Evolutionary conservation across 495 filamentous ascomycete species (phyloP).

Genomic region (Neurospora sp.): DNA sequence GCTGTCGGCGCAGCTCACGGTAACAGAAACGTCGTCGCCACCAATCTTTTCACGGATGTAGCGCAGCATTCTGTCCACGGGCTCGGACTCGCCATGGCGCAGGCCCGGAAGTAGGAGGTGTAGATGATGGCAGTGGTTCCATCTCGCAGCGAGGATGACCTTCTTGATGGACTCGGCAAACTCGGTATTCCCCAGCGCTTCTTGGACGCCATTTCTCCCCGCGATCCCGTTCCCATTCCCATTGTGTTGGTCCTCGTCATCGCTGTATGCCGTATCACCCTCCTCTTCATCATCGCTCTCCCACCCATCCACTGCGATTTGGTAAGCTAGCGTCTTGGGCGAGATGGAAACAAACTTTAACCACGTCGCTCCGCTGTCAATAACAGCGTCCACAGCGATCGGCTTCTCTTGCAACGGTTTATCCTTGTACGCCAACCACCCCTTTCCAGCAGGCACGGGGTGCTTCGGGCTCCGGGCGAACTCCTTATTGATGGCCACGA

Average conservation of each 20-base stretch:
- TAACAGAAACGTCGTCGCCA: conserved; percentile 12
- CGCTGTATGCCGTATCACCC: not conserved
- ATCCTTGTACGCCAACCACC: conserved; percentile 19
- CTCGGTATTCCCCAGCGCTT: conserved; percentile 15
- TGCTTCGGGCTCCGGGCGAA: conserved; percentile 18
- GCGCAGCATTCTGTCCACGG: conserved; percentile 16
- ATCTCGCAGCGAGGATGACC: conserved; percentile 20
- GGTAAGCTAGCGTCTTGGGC: conserved; percentile 17
- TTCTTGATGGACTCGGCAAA: conserved; percentile 18
- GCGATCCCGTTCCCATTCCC: not conserved
- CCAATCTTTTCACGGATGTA: conserved; percentile 12
- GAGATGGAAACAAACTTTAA: conserved; percentile 23
- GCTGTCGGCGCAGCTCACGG: conserved; percentile 19
- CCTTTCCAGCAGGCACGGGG: conserved; percentile 6
- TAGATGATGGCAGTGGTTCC: conserved; percentile 22
- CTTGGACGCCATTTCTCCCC: not conserved
- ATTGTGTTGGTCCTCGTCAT: not conserved
- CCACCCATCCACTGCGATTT: conserved; percentile 21
- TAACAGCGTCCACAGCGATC: conserved; percentile 19
- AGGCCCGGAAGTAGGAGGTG: conserved; percentile 18
- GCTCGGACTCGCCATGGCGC: conserved; percentile 15
- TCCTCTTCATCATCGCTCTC: conserved; percentile 17
- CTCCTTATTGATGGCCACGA: conserved; percentile 22
- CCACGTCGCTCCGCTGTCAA: conserved; percentile 24
- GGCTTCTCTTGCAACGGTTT: conserved; percentile 17